Base-by-base conservation (phyloP, 2,329 filamentous ascomycete genomes). In the Fusarium poae region DNA sequence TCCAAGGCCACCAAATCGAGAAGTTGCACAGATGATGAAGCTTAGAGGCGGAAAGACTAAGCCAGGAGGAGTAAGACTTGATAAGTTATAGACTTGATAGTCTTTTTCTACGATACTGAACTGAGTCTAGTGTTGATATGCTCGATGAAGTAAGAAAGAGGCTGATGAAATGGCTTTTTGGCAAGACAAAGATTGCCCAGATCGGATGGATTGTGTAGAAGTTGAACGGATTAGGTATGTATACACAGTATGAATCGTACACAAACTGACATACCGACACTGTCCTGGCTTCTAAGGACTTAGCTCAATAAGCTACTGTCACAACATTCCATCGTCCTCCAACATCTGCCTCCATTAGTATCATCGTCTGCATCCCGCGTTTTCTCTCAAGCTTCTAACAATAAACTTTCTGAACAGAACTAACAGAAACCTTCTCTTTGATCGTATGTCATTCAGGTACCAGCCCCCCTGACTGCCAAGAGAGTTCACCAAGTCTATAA, bases 251-350 rank as follows among this genome's bases (percentile, higher is more conserved):
- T 6, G 5, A 4, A 8, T 0, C 1, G 0, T 2, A 0, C 0
- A 6, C 2, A 2, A 13, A 48, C 48, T 48, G 30, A 7, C 4
- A 13, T 15, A 21, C 15, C n/a, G 35, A 21, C n/a, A 39, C 35
- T 39, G 35, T 21, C 8, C 8, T 39, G 35, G 12, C 12, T 39
- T 39, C 12, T 18, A 21, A 12, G 35, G 35, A 39, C 35, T 40
- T 44, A 32, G 52, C 29, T 55, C 54, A 48, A 51, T 45, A 42
- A 13, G 43, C 30, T 56, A 37, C 49, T 48, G 40, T 43, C 56
- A 66, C 50, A 45, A 18, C 68, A 70, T 70, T 70, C 68, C 68
- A 69, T 25, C 21, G 15, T 46, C 40, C 30, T 56, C 30, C 23
- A 40, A 50, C 57, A 39, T 49, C 49, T 39, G 12, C 53, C 56